These are phyloP conservation scores for Botryotinia narcissicola DNA, from an alignment of 2,329 filamentous ascomycete species.

Conservation along the genomic window DNA sequence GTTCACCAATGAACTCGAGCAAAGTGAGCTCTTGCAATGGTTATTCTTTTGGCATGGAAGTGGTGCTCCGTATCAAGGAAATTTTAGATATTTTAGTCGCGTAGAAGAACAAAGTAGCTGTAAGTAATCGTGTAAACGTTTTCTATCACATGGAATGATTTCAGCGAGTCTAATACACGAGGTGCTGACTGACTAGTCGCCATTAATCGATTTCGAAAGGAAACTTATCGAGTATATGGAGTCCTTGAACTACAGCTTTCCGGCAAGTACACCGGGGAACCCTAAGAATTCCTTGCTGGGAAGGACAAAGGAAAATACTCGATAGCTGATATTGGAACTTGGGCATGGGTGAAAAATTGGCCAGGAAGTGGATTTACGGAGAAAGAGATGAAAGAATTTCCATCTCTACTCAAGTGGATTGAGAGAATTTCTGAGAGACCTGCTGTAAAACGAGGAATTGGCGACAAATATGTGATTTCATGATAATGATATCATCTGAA, in stretches of 20 bases:
- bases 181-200: neutral
- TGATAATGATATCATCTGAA: no score
- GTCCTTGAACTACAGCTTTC: neutral
- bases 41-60: neutral
- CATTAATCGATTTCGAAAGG: neutral
- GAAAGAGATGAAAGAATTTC: neutral
- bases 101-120: neutral
- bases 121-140: neutral
- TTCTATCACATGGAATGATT: neutral
- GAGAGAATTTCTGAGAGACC: neutral
- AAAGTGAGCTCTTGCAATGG: neutral
- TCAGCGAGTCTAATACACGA: rapidly evolving
- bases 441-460: no score
- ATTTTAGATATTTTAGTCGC: neutral
- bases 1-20: neutral
- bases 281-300: neutral
- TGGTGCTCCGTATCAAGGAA: neutral
- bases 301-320: neutral
- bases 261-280: neutral
- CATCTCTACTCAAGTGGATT: neutral
- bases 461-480: no score
- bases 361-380: neutral
- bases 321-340: neutral
- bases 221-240: neutral
- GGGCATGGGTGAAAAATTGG: neutral